These are phyloP conservation scores for Eimeria sp. DNA, from an alignment of 169 alveolate genomes.

Conservation along the genomic window DNA sequence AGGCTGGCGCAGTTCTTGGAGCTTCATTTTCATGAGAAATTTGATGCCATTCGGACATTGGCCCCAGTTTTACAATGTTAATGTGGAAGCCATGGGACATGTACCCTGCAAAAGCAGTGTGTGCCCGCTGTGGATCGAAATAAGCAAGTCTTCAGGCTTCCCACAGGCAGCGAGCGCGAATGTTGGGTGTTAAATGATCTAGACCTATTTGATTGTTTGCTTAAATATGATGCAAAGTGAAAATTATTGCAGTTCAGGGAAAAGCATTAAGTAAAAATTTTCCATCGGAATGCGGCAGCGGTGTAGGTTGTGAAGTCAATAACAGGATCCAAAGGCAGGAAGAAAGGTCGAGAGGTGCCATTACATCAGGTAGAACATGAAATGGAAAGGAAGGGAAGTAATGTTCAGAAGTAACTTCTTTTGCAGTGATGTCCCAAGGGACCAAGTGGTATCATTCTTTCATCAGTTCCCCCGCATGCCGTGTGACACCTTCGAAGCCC, in stretches of 20 bases:
- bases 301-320: background rate
- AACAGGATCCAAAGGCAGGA: background rate
- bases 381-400: background rate
- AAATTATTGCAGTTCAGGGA: no score
- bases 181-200: background rate
- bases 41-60: background rate
- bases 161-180: background rate
- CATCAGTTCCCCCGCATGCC: background rate
- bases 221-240: background rate
- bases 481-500: no score
- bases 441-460: background rate
- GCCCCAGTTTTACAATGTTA: background rate
- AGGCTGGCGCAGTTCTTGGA: background rate
- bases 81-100: background rate
- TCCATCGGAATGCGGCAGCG: background rate
- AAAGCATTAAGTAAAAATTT: background rate
- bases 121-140: background rate
- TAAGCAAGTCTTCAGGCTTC: background rate
- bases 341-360: background rate
- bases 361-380: background rate
- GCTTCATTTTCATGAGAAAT: background rate
- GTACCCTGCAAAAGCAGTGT: background rate
- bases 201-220: background rate
- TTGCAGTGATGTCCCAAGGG: background rate
- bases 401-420: background rate